Conservation (phyloP, 2,329 filamentous ascomycete genomes). For the Cryphonectria radicalis region DNA sequence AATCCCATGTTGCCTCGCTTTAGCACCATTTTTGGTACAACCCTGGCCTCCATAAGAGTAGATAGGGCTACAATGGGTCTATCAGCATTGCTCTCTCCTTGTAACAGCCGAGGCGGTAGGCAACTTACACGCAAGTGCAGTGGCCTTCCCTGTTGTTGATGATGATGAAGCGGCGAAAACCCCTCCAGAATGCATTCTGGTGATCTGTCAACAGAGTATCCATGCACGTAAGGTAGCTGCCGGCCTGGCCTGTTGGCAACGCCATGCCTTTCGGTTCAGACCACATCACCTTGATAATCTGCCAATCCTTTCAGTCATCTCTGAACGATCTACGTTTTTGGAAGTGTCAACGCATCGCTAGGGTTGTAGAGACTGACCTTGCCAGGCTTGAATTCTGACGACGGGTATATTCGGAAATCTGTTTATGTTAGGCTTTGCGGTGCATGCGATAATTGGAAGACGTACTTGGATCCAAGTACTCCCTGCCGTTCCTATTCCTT, state of each 20-base stretch:
- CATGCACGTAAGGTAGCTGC: constrained; percentile 37
- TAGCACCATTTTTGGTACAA: constrained; percentile 58
- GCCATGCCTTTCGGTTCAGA: constrained; percentile 46
- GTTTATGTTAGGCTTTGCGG: not conserved
- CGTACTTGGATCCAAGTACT: not conserved
- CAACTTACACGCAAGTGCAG: constrained; percentile 59
- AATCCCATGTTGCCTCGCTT: constrained; percentile 58
- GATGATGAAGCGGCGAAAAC: constrained; percentile 60
- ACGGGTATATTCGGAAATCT: not conserved
- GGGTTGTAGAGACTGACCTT: constrained; percentile 4
- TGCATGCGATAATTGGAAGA: not conserved
- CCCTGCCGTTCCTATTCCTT: not conserved
- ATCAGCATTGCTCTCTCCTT: not conserved
- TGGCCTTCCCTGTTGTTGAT: constrained; percentile 56
- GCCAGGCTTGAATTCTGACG: not conserved
- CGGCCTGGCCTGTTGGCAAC: constrained; percentile 6
- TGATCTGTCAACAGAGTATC: constrained; percentile 32
- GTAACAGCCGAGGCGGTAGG: not conserved
- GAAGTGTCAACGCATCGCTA: not conserved
- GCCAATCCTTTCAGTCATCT: not conserved
- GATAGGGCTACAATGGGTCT: constrained; percentile 50
- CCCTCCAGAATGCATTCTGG: constrained; percentile 49
- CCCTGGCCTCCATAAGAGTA: constrained; percentile 57
- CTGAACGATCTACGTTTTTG: not conserved
- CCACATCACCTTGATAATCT: constrained; percentile 63